Evolutionary conservation across 2,329 filamentous ascomycete species (phyloP).

Genomic region (Microdochium bolleyi): DNA sequence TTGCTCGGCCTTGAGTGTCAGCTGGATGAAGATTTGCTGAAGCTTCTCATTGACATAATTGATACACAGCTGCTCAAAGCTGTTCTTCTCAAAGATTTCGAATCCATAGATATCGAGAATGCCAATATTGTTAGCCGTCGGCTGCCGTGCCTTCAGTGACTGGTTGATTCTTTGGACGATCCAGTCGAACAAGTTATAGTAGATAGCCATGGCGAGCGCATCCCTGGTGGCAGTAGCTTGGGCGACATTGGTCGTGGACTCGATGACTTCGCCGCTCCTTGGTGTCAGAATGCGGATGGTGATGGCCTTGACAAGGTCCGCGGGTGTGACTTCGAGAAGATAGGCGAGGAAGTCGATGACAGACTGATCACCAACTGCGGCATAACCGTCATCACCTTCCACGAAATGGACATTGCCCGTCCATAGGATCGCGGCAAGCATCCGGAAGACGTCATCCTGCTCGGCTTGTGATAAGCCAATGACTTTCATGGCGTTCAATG

Average conservation of each 20-base stretch:
- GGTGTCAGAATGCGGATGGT: constrained; percentile 79
- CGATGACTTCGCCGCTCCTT: constrained; percentile 57
- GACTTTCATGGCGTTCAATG: constrained; percentile 86
- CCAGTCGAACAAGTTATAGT: constrained; percentile 97
- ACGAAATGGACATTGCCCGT: constrained; percentile 86
- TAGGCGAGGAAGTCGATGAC: constrained; percentile 95
- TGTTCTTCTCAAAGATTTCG: constrained; percentile 98
- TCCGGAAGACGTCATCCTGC: constrained; percentile 94
- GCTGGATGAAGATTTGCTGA: constrained; percentile 97
- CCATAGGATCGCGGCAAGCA: constrained; percentile 88
- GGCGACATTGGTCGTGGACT: constrained; percentile 74
- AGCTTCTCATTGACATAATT: constrained; percentile 99
- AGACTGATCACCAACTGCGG: constrained; percentile 77
- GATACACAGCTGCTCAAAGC: constrained; percentile 97
- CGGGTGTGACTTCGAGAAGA: constrained; percentile 77
- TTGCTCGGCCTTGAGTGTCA: constrained; percentile 93
- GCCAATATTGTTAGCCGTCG: constrained; percentile 77
- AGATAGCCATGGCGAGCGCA: constrained; percentile 90
- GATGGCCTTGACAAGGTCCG: constrained; percentile 75
- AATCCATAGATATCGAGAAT: constrained; percentile 99
- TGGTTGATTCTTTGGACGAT: constrained; percentile 89
- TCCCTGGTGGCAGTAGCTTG: constrained; percentile 85
- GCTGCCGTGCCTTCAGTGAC: constrained; percentile 71
- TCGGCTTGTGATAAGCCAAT: constrained; percentile 84
- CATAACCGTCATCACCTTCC: constrained; percentile 86